Conservation (phyloP, 257 asterid genomes). For the Nicotiana noctiflora region DNA sequence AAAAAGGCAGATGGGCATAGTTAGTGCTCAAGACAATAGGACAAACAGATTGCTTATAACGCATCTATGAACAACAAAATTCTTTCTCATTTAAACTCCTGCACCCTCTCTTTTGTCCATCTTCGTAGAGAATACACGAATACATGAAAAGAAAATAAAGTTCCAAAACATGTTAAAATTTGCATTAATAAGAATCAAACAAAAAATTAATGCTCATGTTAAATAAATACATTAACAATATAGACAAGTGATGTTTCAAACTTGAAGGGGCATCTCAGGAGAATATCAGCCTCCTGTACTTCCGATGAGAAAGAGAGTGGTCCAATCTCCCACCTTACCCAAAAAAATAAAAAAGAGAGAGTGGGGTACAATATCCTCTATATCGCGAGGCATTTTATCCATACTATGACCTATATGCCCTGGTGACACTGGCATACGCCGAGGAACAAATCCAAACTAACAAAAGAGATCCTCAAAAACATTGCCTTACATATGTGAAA, state of each 20-base stretch:
- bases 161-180: neutral
- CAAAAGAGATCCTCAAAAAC: neutral
- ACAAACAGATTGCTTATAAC: neutral
- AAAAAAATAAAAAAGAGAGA: too few relatives aligned
- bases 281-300: neutral
- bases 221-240: neutral
- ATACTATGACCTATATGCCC: neutral
- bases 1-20: neutral
- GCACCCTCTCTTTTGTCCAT: neutral
- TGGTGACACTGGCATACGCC: neutral
- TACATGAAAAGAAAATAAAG: neutral
- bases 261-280: neutral
- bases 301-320: neutral
- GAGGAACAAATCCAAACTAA: neutral
- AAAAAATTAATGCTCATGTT: neutral
- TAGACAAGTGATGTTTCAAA: neutral
- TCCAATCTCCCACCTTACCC: neutral
- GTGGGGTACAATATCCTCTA: neutral
- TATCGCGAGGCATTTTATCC: neutral
- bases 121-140: neutral
- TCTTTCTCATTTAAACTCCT: neutral
- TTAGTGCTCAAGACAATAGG: neutral
- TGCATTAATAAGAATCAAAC: neutral
- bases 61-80: neutral
- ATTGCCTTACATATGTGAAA: neutral